Percentiles rank a stretch among this genome's conserved stretches.
Conservation (phyloP, 2,329 filamentous ascomycete genomes). For the Ophiosphaerella herpotricha region DNA sequence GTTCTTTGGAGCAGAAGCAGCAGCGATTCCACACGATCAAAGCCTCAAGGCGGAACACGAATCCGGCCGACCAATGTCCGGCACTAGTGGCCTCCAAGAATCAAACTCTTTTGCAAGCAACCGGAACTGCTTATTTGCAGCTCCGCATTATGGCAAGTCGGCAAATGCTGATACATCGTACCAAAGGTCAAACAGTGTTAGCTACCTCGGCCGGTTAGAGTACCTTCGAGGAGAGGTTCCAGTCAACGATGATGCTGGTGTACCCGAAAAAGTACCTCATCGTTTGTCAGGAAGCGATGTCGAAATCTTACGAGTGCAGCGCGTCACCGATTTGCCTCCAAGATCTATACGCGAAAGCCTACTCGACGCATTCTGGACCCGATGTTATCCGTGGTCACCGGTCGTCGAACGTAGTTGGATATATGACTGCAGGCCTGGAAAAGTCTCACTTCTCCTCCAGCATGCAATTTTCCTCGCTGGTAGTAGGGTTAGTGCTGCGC, state of each 20-base stretch:
- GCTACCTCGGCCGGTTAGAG: conserved; percentile 39
- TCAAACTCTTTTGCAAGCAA: conserved; percentile 24
- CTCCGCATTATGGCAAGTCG: conserved; percentile 16
- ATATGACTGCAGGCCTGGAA: conserved; percentile 33
- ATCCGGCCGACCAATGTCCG: conserved; percentile 26
- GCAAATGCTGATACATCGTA: conserved; percentile 18
- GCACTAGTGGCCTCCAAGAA: conserved; percentile 24
- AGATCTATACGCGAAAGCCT: conserved; percentile 42
- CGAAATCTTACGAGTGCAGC: conserved; percentile 34
- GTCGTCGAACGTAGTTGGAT: conserved; percentile 49
- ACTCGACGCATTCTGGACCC: conserved; percentile 48
- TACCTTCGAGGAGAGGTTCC: conserved; percentile 41
- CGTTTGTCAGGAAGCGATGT: conserved; percentile 34
- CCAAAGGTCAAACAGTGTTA: conserved; percentile 28
- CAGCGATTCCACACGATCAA: conserved; percentile 12
- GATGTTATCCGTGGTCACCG: conserved; percentile 50
- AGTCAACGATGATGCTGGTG: conserved; percentile 38
- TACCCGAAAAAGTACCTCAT: conserved; percentile 34
- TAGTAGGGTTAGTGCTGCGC: conserved; percentile 47
- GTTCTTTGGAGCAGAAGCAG: conserved; percentile 1
- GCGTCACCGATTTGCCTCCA: conserved; percentile 35
- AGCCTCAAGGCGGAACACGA: conserved; percentile 24
- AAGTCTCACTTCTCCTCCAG: conserved; percentile 37
- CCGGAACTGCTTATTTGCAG: conserved; percentile 20
- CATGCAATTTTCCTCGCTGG: conserved; percentile 50